Evolutionary conservation across 306 rosid species (phyloP).

Genomic region (Trichosanthes truncata): DNA sequence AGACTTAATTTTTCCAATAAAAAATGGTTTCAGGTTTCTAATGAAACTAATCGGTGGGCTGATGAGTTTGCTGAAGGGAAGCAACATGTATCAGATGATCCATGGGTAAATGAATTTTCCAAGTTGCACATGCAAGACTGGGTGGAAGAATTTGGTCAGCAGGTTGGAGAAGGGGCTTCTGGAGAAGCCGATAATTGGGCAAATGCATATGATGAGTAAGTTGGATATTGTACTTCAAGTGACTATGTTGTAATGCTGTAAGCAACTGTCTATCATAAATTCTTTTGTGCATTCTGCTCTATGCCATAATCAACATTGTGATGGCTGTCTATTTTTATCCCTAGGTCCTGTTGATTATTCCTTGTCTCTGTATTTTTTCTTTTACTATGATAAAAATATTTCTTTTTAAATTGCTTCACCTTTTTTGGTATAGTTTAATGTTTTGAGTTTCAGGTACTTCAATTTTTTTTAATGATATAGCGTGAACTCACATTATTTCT

Average conservation of each 20-base stretch:
- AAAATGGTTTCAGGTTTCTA: constrained; percentile 39
- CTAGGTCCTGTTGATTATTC: not conserved
- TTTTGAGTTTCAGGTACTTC: not conserved
- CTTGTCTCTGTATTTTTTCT: not conserved
- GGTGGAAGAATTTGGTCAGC: constrained; percentile 87
- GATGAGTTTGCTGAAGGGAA: constrained; percentile 57
- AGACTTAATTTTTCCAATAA: no score
- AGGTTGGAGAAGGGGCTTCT: constrained; percentile 61
- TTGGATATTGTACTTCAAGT: constrained; percentile 4
- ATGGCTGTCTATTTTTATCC: not conserved
- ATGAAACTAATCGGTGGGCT: constrained; percentile 64
- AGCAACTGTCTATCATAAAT: not conserved
- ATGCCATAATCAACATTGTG: not conserved
- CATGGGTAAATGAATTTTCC: constrained; percentile 90
- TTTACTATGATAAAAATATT: not conserved
- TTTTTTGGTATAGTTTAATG: not conserved
- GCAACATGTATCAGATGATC: constrained; percentile 47
- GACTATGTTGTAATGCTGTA: not conserved
- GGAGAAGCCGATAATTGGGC: constrained; percentile 80
- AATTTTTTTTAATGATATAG: not conserved
- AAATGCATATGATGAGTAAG: constrained; percentile 81
- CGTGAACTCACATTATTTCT: not conserved
- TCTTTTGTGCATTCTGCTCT: not conserved
- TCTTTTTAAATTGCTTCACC: not conserved
- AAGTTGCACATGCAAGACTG: constrained; percentile 77